These are phyloP conservation scores for Porpolomopsis calyptriformis DNA, from an alignment of 768 basidiomycete species.

Conservation along the genomic window DNA sequence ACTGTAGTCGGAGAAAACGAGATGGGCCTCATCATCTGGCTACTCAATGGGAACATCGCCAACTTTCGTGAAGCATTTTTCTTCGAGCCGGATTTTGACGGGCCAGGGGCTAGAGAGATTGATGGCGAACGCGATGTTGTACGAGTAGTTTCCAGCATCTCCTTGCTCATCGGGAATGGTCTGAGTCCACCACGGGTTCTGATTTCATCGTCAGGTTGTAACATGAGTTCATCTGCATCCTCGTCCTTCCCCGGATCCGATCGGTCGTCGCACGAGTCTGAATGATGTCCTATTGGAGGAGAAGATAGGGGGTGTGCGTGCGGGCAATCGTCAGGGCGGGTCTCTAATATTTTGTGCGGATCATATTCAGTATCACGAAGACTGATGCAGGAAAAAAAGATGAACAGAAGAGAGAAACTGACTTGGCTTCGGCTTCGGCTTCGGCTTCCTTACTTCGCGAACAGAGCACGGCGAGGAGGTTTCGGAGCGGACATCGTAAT, in stretches of 20 bases:
- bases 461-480: too few relatives aligned
- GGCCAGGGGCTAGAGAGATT: conserved; percentile 6
- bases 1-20: not conserved
- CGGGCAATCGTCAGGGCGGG: too few relatives aligned
- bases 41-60: not conserved
- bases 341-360: too few relatives aligned
- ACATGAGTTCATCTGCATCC: conserved; percentile 3
- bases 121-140: conserved; percentile 13
- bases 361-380: too few relatives aligned
- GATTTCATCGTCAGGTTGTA: conserved; percentile 1
- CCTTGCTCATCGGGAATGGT: conserved; percentile 43
- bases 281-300: too few relatives aligned
- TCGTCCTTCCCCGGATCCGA: not conserved
- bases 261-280: too few relatives aligned
- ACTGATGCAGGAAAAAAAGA: too few relatives aligned
- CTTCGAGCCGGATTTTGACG: not conserved
- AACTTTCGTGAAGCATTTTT: conserved; percentile 9
- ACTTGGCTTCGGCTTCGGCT: too few relatives aligned
- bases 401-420: too few relatives aligned
- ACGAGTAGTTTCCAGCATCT: conserved; percentile 30
- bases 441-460: too few relatives aligned
- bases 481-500: too few relatives aligned
- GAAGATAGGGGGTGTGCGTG: too few relatives aligned
- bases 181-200: conserved; percentile 7
- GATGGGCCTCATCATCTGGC: conserved; percentile 1